A percentile compares a stretch with the other conserved stretches of the same genome.
Conservation (phyloP, 352 stramenopile genomes). For the Aphanomyces cochlioides region DNA sequence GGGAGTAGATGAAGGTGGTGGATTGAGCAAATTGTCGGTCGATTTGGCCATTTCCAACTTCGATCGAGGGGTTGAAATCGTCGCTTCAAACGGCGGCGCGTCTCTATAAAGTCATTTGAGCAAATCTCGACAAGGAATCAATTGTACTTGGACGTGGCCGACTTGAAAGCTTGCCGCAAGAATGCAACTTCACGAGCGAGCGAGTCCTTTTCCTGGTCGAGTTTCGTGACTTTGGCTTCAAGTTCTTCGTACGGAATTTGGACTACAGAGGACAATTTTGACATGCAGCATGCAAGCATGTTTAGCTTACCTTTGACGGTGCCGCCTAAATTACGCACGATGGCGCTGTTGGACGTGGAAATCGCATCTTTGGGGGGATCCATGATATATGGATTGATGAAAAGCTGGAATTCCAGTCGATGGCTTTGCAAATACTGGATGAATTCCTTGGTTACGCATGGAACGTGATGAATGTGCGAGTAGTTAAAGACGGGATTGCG, state of each 20-base stretch:
- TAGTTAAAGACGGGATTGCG: slow-evolving; percentile 89
- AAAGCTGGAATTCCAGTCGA: slow-evolving; percentile 84
- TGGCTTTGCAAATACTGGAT: slow-evolving; percentile 78
- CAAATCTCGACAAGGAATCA: not conserved
- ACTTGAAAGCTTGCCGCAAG: slow-evolving; percentile 50
- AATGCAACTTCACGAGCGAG: slow-evolving; percentile 36
- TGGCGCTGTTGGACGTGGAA: slow-evolving; percentile 65
- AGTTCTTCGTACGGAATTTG: slow-evolving; percentile 42
- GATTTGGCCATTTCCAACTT: slow-evolving; percentile 46
- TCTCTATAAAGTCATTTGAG: not conserved
- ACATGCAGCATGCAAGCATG: slow-evolving; percentile 22
- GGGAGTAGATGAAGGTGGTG: slow-evolving; percentile 4
- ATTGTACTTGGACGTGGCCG: slow-evolving; percentile 48
- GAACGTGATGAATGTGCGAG: slow-evolving; percentile 80
- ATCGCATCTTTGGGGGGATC: slow-evolving; percentile 81
- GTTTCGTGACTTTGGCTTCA: slow-evolving; percentile 47
- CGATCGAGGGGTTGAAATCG: slow-evolving; percentile 1
- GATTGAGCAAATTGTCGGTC: slow-evolving; percentile 49
- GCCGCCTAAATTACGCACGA: slow-evolving; percentile 57
- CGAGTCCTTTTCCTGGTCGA: slow-evolving; percentile 43
- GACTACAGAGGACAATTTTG: not conserved
- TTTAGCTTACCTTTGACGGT: slow-evolving; percentile 40
- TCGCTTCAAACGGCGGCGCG: slow-evolving; percentile 11
- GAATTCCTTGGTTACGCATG: slow-evolving; percentile 83
- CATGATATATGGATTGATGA: slow-evolving; percentile 86